Conservation (phyloP, 2,329 filamentous ascomycete species). For the Aspergillus clavatus region DNA sequence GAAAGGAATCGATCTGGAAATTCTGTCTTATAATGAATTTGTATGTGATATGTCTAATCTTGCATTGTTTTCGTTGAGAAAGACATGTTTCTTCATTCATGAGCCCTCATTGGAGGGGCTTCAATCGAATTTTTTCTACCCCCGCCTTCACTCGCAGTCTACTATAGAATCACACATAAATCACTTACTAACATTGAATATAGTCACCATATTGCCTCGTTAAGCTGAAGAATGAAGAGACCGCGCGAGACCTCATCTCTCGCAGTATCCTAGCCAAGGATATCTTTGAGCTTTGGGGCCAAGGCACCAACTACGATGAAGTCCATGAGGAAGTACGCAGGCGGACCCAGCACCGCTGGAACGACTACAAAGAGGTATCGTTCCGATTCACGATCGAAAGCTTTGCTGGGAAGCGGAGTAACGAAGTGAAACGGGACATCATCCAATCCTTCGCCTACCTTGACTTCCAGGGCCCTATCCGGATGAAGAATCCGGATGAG, state of each 20-base stretch:
- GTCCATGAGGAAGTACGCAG: slow-evolving; percentile 63
- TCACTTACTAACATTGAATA: slow-evolving; percentile 1
- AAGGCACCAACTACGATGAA: slow-evolving; percentile 59
- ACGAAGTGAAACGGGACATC: slow-evolving; percentile 61
- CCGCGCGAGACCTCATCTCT: slow-evolving; percentile 62
- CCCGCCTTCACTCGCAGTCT: background rate
- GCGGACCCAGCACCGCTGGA: slow-evolving; percentile 62
- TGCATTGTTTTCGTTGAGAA: background rate
- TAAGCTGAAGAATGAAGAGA: slow-evolving; percentile 58
- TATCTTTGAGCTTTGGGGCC: slow-evolving; percentile 87
- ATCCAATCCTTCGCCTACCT: slow-evolving; percentile 81
- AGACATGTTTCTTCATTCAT: slow-evolving; percentile 1
- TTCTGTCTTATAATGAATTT: slow-evolving; percentile 68
- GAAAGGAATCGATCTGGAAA: slow-evolving; percentile 61
- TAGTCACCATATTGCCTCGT: slow-evolving; percentile 86
- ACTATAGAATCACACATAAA: slow-evolving; percentile 8
- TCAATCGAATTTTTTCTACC: background rate
- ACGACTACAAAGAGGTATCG: slow-evolving; percentile 56
- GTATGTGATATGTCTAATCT: slow-evolving; percentile 48
- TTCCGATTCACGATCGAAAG: slow-evolving; percentile 83
- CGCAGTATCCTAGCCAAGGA: slow-evolving; percentile 77
- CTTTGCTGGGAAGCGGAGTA: slow-evolving; percentile 69
- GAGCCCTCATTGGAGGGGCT: background rate
- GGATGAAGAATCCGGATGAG: slow-evolving; percentile 67
- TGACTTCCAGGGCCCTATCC: slow-evolving; percentile 70